Evolutionary conservation across 495 filamentous ascomycete species (phyloP).

Genomic region (Xylaria cubensis): DNA sequence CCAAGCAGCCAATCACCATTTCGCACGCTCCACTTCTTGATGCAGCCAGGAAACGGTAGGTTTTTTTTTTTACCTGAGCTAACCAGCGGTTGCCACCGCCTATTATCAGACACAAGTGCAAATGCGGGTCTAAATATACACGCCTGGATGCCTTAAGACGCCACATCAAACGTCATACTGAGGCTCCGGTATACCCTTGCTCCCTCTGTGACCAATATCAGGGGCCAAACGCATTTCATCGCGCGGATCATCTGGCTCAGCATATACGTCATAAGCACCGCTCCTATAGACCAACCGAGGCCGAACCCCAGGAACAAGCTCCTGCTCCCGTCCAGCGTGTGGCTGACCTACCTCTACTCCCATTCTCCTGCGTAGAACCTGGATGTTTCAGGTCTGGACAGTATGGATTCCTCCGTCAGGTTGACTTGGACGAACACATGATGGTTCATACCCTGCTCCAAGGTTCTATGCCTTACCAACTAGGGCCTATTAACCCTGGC

Average conservation of each 20-base stretch:
- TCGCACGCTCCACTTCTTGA: too few species aligned
- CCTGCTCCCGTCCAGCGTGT: neutral
- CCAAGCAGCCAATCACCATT: neutral
- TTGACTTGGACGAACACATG: neutral
- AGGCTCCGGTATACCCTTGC: neutral
- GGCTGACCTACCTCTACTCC: neutral
- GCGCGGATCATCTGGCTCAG: neutral
- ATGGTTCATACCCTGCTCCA: neutral
- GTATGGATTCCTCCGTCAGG: neutral
- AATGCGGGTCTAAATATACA: too few species aligned
- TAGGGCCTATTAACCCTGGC: neutral
- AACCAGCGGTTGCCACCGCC: too few species aligned
- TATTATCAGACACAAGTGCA: too few species aligned
- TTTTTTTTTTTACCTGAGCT: too few species aligned
- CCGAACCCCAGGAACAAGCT: neutral
- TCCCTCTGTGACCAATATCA: neutral
- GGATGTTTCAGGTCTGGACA: neutral
- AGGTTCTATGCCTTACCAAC: neutral
- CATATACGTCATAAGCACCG: neutral
- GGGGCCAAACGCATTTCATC: neutral
- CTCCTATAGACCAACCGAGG: neutral
- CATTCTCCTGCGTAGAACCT: neutral
- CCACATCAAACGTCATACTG: neutral
- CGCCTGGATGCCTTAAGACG: too few species aligned
- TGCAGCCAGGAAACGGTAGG: too few species aligned